A percentile compares a stretch with the other conserved stretches of the same genome.
phyloP scores from a whole-genome alignment of 352 stramenopile species.

The Globisporangium spinosum region DNA sequence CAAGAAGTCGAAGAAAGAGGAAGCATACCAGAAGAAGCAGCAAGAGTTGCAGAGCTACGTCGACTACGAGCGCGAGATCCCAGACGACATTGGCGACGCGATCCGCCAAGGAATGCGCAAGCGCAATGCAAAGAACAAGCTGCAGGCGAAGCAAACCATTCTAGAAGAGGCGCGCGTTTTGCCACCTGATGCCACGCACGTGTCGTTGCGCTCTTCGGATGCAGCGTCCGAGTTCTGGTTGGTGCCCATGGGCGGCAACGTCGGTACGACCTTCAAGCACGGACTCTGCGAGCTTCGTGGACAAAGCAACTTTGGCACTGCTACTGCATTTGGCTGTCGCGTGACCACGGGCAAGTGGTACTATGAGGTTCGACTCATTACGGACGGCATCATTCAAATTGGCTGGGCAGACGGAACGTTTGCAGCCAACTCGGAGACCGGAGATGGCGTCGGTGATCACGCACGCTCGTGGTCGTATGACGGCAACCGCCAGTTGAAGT shows the following conservation, averaged over 20 bases:
- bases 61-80: conserved; percentile 65
- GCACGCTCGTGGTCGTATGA: conserved; percentile 90
- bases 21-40: conserved; percentile 53
- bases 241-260: conserved; percentile 34
- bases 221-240: conserved; percentile 41
- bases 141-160: conserved; percentile 4
- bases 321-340: conserved; percentile 39
- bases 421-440: conserved; percentile 63
- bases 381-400: conserved; percentile 87
- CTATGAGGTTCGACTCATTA: conserved; percentile 89
- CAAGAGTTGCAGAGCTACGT: conserved; percentile 64
- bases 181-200: conserved; percentile 30
- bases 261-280: conserved; percentile 54
- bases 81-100: conserved; percentile 61
- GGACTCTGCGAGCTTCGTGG: conserved; percentile 74
- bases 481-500: conserved; percentile 81
- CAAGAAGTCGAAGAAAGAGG: conserved; percentile 69
- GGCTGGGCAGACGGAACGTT: conserved; percentile 89
- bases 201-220: conserved; percentile 25
- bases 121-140: conserved; percentile 31
- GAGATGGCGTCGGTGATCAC: conserved; percentile 90
- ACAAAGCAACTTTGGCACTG: conserved; percentile 74
- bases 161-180: conserved; percentile 26
- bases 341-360: conserved; percentile 78
- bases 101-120: conserved; percentile 60